phyloP scores from a whole-genome alignment of 2,329 filamentous ascomycete species.

The Neofusicoccum parvum region DNA sequence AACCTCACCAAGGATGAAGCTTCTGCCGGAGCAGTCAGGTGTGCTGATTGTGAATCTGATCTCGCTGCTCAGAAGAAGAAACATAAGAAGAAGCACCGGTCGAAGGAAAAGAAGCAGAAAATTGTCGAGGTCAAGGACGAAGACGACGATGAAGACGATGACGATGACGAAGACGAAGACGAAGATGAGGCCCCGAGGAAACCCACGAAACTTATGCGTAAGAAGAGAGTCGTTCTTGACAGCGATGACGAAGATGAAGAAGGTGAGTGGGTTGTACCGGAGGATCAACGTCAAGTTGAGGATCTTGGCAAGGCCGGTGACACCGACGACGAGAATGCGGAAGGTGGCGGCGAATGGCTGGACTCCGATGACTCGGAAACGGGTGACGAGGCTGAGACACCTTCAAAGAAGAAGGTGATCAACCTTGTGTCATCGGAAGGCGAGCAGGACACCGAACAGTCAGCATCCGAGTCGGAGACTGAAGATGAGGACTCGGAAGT shows the following conservation, averaged over 20 bases:
- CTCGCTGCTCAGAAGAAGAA: constrained; percentile 59
- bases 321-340: constrained; percentile 82
- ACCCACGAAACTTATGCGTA: constrained; percentile 17
- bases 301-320: constrained; percentile 79
- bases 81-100: constrained; percentile 46
- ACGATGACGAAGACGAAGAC: constrained; percentile 42
- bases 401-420: constrained; percentile 50
- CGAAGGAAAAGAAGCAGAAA: constrained; percentile 45
- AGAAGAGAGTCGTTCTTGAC: constrained; percentile 54
- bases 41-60: constrained; percentile 74
- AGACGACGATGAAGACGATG: constrained; percentile 38
- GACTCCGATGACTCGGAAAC: constrained; percentile 68
- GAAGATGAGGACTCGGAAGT: constrained; percentile 42
- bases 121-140: constrained; percentile 31
- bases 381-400: constrained; percentile 45
- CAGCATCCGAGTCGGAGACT: constrained; percentile 32
- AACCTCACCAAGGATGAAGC: constrained; percentile 63
- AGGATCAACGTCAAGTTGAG: constrained; percentile 62
- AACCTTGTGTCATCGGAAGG: constrained; percentile 55
- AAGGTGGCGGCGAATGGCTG: constrained; percentile 81
- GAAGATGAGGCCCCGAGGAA: constrained; percentile 31
- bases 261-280: constrained; percentile 78
- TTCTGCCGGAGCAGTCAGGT: constrained; percentile 59
- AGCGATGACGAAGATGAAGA: constrained; percentile 69
- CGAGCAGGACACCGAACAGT: constrained; percentile 30